These are phyloP conservation scores for Eutrema japonicum DNA, from an alignment of 345 rosid species.

Conservation along the genomic window DNA sequence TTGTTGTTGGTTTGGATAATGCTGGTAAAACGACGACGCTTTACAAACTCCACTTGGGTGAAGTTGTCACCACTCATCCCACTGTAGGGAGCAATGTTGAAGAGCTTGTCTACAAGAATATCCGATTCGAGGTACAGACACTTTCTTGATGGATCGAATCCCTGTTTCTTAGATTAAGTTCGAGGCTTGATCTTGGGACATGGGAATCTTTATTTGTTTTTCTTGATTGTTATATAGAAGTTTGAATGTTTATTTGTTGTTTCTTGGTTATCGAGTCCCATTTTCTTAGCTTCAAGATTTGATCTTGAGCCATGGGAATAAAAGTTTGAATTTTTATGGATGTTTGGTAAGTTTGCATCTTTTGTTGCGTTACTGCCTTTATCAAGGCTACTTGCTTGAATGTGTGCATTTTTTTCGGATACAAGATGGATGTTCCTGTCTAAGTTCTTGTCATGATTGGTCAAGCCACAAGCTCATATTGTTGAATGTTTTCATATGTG, in stretches of 20 bases:
- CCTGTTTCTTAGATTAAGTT: background rate
- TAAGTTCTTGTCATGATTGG: slow-evolving; percentile 6
- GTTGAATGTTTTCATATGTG: no score
- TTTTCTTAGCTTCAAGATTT: background rate
- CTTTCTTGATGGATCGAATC: background rate
- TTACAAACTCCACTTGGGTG: slow-evolving; percentile 91
- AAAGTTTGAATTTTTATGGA: background rate
- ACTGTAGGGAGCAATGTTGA: slow-evolving; percentile 97
- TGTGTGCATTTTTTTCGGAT: no score
- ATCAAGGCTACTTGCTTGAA: background rate
- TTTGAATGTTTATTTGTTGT: background rate
- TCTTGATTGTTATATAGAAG: background rate
- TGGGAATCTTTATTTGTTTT: background rate
- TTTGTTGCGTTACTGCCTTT: background rate
- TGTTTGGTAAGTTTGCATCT: background rate
- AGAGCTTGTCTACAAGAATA: slow-evolving; percentile 94
- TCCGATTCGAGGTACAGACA: slow-evolving; percentile 78
- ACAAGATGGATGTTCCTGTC: background rate
- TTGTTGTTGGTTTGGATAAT: slow-evolving; percentile 94
- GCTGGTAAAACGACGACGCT: slow-evolving; percentile 98
- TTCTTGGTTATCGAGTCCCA: background rate
- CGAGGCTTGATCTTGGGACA: background rate
- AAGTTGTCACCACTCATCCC: slow-evolving; percentile 98
- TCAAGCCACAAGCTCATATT: background rate
- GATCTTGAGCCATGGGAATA: background rate